Evolutionary conservation across 179 eudicot genomes (phyloP).

Genomic region (Drosera spatulata): DNA sequence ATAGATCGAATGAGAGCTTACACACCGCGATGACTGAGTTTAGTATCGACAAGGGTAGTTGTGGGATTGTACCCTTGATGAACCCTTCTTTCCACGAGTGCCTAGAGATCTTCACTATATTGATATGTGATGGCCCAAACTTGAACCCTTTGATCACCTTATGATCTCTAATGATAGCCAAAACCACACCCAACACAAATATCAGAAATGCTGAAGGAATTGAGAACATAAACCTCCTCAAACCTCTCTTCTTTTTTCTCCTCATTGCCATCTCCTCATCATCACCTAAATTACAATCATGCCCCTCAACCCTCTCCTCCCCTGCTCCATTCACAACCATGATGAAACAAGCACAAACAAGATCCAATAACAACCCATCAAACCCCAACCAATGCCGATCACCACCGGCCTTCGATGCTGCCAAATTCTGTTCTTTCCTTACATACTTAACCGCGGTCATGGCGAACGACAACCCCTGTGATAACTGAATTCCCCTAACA

Average conservation of each 20-base stretch:
- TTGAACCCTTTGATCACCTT: conserved; percentile 43
- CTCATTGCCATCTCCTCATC: conserved; percentile 11
- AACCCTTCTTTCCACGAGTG: conserved; percentile 84
- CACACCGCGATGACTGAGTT: conserved; percentile 90
- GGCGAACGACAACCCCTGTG: conserved; percentile 77
- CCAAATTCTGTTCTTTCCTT: conserved; percentile 47
- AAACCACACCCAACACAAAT: conserved; percentile 51
- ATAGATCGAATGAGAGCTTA: conserved; percentile 63
- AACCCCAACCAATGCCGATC: conserved; percentile 71
- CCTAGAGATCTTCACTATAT: conserved; percentile 35
- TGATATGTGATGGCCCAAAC: conserved; percentile 52
- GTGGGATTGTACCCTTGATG: conserved; percentile 77
- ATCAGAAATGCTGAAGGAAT: conserved; percentile 74
- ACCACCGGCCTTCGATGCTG: conserved; percentile 48
- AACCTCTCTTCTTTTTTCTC: conserved; percentile 12
- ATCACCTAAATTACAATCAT: conserved; percentile 1
- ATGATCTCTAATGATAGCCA: conserved; percentile 55
- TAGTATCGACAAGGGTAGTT: conserved; percentile 60
- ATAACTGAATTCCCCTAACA: conserved; percentile 86
- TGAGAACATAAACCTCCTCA: conserved; percentile 26
- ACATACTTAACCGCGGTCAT: conserved; percentile 77
- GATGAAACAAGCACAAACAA: conserved; percentile 66
- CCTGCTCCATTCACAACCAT: conserved; percentile 64
- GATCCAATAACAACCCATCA: conserved; percentile 66
- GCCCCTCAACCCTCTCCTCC: conserved; percentile 15